Percentiles rank a stretch among this genome's conserved stretches.
phyloP scores from a whole-genome alignment of 2,329 filamentous ascomycete species.

The Alternaria sp. region DNA sequence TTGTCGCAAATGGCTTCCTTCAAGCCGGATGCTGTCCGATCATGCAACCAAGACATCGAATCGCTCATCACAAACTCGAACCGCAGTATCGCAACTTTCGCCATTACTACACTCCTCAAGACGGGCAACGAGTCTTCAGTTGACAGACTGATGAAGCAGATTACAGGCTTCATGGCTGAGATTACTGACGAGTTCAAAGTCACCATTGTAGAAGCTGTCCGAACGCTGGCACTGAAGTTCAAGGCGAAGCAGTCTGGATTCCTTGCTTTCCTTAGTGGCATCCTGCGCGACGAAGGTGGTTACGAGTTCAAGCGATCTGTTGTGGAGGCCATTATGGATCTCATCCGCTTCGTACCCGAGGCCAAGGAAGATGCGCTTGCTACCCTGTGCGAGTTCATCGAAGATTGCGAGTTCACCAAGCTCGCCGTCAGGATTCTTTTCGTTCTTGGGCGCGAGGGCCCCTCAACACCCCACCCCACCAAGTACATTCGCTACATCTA shows the following conservation, averaged over 20 bases:
- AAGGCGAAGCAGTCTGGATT: conserved; percentile 97
- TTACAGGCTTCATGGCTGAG: conserved; percentile 97
- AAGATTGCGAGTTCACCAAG: conserved; percentile 99
- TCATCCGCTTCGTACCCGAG: conserved; percentile 98
- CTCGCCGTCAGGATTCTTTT: conserved; percentile 94
- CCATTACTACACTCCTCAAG: conserved; percentile 97
- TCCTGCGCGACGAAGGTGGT: conserved; percentile 93
- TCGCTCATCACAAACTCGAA: conserved; percentile 96
- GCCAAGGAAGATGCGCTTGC: conserved; percentile 82
- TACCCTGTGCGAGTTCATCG: conserved; percentile 98
- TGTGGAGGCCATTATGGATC: conserved; percentile 98
- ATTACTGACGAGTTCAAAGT: conserved; percentile 99
- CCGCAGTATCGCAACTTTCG: conserved; percentile 96
- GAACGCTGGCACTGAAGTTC: conserved; percentile 96
- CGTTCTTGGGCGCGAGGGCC: conserved; percentile 90
- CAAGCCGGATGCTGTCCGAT: conserved; percentile 89
- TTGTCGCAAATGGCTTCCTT: conserved; percentile 96
- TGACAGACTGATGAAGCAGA: conserved; percentile 97
- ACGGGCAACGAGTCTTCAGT: conserved; percentile 98
- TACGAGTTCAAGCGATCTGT: conserved; percentile 98
- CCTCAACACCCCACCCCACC: conserved; percentile 92
- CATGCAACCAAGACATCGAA: conserved; percentile 98
- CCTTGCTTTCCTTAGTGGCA: conserved; percentile 96
- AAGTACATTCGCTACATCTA: conserved; percentile 99
- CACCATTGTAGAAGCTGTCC: conserved; percentile 98